These are phyloP conservation scores for Saposhnikovia divaricata DNA, from an alignment of 129 eudicot species.

Conservation along the genomic window DNA sequence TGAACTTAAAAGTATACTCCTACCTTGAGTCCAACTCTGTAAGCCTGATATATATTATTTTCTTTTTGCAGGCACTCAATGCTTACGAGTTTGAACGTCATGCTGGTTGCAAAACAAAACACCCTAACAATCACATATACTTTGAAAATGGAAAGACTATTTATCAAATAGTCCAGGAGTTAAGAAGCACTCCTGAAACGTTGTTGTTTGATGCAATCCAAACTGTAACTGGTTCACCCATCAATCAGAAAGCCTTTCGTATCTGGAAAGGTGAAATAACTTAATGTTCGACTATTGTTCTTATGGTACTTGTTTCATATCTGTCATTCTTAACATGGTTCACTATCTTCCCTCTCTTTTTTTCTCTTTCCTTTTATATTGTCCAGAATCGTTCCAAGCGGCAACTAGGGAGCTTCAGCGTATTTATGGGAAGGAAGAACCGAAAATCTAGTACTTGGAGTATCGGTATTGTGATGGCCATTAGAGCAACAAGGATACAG, in stretches of 20 bases:
- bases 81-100: conserved; percentile 83
- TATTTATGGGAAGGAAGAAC: conserved; percentile 74
- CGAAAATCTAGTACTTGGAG: conserved; percentile 33
- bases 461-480: background rate
- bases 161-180: conserved; percentile 79
- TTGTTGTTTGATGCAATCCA: conserved; percentile 66
- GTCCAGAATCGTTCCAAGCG: conserved; percentile 69
- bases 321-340: background rate
- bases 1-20: background rate
- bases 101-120: conserved; percentile 87
- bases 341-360: background rate
- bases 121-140: conserved; percentile 84
- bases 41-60: background rate
- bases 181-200: conserved; percentile 59
- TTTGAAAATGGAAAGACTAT: conserved; percentile 72
- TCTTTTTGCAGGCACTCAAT: conserved; percentile 41
- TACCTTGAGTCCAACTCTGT: background rate
- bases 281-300: no score
- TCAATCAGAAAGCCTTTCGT: conserved; percentile 80
- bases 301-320: background rate
- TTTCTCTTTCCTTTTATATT: background rate
- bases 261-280: conserved; percentile 59
- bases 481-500: conserved; percentile 11
- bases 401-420: conserved; percentile 92
- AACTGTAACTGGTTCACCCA: conserved; percentile 64